A percentile compares a stretch with the other conserved stretches of the same genome.
Conservation (phyloP, 768 basidiomycete genomes). For the Podaxis carcinomalis region DNA sequence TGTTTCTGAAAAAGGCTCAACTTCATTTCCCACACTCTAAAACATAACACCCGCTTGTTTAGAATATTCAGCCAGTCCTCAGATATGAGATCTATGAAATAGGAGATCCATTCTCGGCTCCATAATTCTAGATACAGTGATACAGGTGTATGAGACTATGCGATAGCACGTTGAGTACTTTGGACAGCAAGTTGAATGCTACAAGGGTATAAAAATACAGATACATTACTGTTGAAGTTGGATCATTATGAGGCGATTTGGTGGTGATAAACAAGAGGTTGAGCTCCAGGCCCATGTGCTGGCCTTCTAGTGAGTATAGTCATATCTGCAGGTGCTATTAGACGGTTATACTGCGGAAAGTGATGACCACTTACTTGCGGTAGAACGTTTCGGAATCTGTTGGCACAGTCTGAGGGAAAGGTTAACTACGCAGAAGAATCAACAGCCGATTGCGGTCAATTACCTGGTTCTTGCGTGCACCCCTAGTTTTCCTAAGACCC, state of each 20-base stretch:
- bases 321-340: slow-evolving; percentile 27
- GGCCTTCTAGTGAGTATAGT: slow-evolving; percentile 34
- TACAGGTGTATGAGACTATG: neutral
- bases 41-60: neutral
- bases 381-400: slow-evolving; percentile 84
- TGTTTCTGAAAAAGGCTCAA: neutral
- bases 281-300: neutral
- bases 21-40: neutral
- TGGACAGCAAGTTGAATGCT: neutral
- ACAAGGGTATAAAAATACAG: neutral
- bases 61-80: neutral
- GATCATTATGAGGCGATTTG: neutral
- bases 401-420: slow-evolving; percentile 43
- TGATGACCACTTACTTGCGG: slow-evolving; percentile 57
- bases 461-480: slow-evolving; percentile 57
- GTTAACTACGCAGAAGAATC: slow-evolving; percentile 1
- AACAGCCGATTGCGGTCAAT: slow-evolving; percentile 4
- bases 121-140: neutral
- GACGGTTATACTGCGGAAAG: neutral
- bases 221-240: neutral
- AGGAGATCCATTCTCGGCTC: too few relatives aligned
- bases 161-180: neutral
- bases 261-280: neutral
- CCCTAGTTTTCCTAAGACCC: slow-evolving; percentile 50
- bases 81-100: neutral